Percentiles rank a stretch among this genome's conserved stretches.
Conservation (phyloP, 495 filamentous ascomycete species). For the Neurospora hispaniola region DNA sequence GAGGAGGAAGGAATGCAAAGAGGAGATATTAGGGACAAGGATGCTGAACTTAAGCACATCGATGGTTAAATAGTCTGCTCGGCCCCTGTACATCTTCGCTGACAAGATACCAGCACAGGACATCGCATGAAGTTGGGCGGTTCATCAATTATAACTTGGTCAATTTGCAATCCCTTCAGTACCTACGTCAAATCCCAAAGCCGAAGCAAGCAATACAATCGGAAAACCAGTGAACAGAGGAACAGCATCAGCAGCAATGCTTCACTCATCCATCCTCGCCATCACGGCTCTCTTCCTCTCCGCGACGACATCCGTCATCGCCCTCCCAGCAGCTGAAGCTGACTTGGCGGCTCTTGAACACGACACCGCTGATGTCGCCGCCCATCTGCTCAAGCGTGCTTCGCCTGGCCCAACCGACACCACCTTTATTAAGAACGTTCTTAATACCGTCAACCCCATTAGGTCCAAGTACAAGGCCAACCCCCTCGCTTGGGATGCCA, state of each 20-base stretch:
- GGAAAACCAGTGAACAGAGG: not conserved
- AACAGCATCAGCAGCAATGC: not conserved
- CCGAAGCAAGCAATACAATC: not conserved
- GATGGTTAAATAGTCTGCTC: not conserved
- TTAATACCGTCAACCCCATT: conserved; percentile 10
- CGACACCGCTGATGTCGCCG: not conserved
- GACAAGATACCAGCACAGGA: not conserved
- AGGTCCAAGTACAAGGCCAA: conserved; percentile 4
- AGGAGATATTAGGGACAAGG: not conserved
- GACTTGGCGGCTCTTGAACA: not conserved
- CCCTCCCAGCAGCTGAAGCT: not conserved
- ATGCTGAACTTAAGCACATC: not conserved
- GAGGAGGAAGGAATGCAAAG: not conserved
- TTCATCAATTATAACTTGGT: not conserved
- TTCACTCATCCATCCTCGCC: not conserved
- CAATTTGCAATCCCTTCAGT: not conserved
- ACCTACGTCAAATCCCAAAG: not conserved
- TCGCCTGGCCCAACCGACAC: conserved; percentile 9
- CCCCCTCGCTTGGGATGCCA: conserved; percentile 6
- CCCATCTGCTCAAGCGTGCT: not conserved
- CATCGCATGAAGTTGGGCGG: not conserved
- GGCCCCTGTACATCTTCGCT: not conserved
- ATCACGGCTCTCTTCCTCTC: not conserved
- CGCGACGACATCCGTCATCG: not conserved
- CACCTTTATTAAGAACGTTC: conserved; percentile 7